Conservation (phyloP, 768 basidiomycete genomes). For the Paxillus involutus region DNA sequence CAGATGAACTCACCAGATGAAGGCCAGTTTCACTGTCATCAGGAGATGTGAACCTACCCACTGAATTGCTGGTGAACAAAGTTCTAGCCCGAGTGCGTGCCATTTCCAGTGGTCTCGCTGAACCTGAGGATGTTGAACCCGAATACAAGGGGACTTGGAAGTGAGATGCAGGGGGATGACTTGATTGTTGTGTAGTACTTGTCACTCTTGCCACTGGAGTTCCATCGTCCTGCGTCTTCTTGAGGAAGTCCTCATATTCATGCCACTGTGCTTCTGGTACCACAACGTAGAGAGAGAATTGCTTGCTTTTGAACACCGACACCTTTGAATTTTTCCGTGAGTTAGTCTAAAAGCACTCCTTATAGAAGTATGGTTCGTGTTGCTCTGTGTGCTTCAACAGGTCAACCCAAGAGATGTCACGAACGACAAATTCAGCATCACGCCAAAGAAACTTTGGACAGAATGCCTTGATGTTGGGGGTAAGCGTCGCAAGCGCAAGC, state of each 20-base stretch:
- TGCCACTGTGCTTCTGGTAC: constrained; percentile 6
- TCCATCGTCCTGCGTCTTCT: no score
- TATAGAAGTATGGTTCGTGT: not conserved
- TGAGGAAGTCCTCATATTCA: not conserved
- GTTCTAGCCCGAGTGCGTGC: no score
- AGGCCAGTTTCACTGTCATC: no score
- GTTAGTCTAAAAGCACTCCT: constrained; percentile 1
- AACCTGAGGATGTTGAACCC: no score
- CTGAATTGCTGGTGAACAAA: no score
- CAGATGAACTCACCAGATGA: no score
- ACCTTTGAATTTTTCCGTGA: not conserved
- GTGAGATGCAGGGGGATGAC: no score
- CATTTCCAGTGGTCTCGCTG: no score
- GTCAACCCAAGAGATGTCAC: constrained; percentile 4
- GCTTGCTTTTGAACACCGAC: constrained; percentile 1
- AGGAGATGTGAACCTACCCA: no score
- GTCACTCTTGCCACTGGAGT: no score
- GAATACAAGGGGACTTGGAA: no score
- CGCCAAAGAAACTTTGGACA: constrained; percentile 1
- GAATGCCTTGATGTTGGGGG: not conserved
- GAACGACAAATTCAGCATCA: constrained; percentile 4
- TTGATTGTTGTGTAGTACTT: no score
- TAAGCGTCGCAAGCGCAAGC: not conserved
- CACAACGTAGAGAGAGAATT: constrained; percentile 2
- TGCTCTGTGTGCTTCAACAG: not conserved